A percentile compares a stretch with the other conserved stretches of the same genome.
These are phyloP conservation scores for Monilinia fructicola DNA, from an alignment of 2,329 filamentous ascomycete genomes.

Conservation along the genomic window DNA sequence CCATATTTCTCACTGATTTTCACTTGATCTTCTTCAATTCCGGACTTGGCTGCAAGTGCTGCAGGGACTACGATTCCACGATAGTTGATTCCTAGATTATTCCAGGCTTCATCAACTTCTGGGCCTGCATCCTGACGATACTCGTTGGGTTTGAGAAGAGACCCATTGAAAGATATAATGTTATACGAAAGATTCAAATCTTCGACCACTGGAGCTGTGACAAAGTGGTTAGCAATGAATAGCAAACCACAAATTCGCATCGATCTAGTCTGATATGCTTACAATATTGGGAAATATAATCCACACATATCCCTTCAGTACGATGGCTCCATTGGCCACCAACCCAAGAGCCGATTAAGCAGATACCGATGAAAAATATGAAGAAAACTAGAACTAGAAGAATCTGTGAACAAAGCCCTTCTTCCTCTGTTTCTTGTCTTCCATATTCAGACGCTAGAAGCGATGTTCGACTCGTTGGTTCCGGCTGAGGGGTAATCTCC, in stretches of 20 bases:
- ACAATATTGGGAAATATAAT: slow-evolving; percentile 15
- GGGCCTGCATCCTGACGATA: slow-evolving; percentile 1
- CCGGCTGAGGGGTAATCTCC: neutral
- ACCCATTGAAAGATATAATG: neutral
- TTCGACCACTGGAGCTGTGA: neutral
- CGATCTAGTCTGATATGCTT: neutral
- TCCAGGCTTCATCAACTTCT: slow-evolving; percentile 6
- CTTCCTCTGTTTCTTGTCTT: neutral
- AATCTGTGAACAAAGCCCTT: neutral
- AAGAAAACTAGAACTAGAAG: neutral
- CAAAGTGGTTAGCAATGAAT: neutral
- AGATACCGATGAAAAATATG: slow-evolving; percentile 3
- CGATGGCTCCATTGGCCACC: neutral
- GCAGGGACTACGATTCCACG: neutral
- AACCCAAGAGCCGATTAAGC: neutral
- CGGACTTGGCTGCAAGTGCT: neutral
- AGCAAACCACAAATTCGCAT: no score
- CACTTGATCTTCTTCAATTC: neutral
- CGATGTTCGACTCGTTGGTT: neutral
- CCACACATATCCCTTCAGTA: neutral
- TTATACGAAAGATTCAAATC: neutral
- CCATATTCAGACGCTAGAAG: neutral
- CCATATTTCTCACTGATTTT: slow-evolving; percentile 6
- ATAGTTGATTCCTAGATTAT: slow-evolving; percentile 1
- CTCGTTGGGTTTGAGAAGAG: neutral